Evolutionary conservation across 2,329 filamentous ascomycete genomes (phyloP).

Genomic region (Ophiocordyceps camponoti-leonardi): DNA sequence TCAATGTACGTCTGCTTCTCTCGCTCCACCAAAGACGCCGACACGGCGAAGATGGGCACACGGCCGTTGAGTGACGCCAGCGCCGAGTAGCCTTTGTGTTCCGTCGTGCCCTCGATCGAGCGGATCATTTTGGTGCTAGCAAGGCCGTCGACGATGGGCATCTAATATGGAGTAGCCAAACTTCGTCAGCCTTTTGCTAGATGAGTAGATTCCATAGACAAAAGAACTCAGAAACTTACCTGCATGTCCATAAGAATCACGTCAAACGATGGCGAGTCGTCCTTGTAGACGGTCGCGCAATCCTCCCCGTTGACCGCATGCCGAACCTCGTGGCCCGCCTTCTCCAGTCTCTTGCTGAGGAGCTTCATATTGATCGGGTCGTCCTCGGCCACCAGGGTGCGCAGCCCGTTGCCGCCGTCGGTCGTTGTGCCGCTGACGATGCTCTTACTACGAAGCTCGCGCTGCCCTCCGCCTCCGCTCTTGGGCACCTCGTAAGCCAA

Average conservation of each 20-base stretch:
- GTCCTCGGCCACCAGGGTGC: slow-evolving; percentile 69
- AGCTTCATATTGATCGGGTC: slow-evolving; percentile 78
- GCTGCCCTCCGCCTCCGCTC: slow-evolving; percentile 1
- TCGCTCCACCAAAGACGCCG: slow-evolving; percentile 60
- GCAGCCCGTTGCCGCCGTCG: slow-evolving; percentile 19
- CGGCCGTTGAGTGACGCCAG: slow-evolving; percentile 44
- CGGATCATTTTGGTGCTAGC: slow-evolving; percentile 73
- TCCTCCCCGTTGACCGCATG: slow-evolving; percentile 74
- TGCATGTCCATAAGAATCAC: slow-evolving; percentile 88
- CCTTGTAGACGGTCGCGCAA: slow-evolving; percentile 54
- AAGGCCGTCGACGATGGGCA: slow-evolving; percentile 81
- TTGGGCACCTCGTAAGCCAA: slow-evolving; percentile 21
- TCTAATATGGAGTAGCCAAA: no score
- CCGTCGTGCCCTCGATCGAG: slow-evolving; percentile 41
- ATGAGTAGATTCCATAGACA: no score
- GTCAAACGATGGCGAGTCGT: slow-evolving; percentile 48
- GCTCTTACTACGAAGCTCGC: slow-evolving; percentile 7
- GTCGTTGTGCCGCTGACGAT: slow-evolving; percentile 8
- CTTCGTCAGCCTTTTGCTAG: no score
- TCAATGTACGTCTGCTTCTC: slow-evolving; percentile 53
- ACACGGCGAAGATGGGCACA: slow-evolving; percentile 73
- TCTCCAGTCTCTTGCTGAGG: slow-evolving; percentile 63
- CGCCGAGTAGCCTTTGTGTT: slow-evolving; percentile 33
- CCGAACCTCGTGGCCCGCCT: slow-evolving; percentile 51
- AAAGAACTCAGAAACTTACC: slow-evolving; percentile 28